phyloP scores from a whole-genome alignment of 805 yeast species.

The Candida boleticola region DNA sequence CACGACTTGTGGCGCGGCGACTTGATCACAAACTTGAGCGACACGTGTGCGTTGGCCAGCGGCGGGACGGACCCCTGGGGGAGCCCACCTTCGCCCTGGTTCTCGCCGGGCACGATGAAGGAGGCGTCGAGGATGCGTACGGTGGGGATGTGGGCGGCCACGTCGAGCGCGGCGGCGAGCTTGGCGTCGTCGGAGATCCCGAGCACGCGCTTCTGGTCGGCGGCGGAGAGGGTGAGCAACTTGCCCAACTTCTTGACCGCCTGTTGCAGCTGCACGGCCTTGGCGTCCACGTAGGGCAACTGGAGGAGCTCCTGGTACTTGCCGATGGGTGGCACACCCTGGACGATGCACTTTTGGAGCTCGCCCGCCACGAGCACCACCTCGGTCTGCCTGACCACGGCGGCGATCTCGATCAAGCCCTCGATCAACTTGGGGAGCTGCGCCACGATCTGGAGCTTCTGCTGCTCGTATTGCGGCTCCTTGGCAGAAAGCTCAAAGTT shows the following conservation, averaged over 20 bases:
- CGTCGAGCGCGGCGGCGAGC: constrained; percentile 47
- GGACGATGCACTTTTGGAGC: constrained; percentile 67
- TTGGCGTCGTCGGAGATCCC: constrained; percentile 49
- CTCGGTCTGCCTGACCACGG: constrained; percentile 72
- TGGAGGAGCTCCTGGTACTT: constrained; percentile 69
- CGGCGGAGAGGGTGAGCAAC: constrained; percentile 56
- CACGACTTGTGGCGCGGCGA: constrained; percentile 68
- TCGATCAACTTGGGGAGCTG: constrained; percentile 62
- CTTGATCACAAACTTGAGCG: constrained; percentile 69
- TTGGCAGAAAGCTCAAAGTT: constrained; percentile 19
- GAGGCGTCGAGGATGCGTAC: constrained; percentile 66
- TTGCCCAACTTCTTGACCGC: constrained; percentile 67
- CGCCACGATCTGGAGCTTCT: constrained; percentile 57
- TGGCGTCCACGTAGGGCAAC: constrained; percentile 67
- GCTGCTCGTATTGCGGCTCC: constrained; percentile 20
- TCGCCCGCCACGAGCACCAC: constrained; percentile 60
- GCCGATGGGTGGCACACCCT: constrained; percentile 62
- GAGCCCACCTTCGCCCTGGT: constrained; percentile 6
- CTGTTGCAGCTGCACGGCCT: constrained; percentile 37
- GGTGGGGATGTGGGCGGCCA: constrained; percentile 66
- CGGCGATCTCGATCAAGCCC: constrained; percentile 78
- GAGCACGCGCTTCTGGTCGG: constrained; percentile 53
- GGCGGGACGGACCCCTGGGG: constrained; percentile 46
- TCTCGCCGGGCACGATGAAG: constrained; percentile 87
- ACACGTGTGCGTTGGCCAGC: constrained; percentile 66